Conservation (phyloP, 1,284 basidiomycete genomes). For the Malassezia sp. region DNA sequence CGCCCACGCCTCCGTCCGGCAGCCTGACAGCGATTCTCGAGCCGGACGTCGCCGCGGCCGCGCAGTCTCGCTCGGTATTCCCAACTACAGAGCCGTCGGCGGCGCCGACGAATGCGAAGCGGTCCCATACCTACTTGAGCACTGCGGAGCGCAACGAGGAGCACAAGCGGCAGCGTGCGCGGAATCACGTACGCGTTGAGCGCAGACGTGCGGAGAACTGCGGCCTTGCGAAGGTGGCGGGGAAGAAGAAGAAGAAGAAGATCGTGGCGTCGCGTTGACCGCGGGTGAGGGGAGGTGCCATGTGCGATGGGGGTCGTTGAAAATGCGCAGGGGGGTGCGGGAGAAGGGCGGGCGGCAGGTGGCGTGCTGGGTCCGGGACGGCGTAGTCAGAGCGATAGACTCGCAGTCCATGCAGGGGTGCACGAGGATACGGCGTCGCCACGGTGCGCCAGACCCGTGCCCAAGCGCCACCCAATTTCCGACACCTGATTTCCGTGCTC, state of each 20-base stretch:
- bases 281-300: too few species aligned
- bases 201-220: slow-evolving; percentile 6
- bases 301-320: too few species aligned
- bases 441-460: too few species aligned
- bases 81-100: neutral
- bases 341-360: neutral
- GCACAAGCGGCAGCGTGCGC: slow-evolving; percentile 5
- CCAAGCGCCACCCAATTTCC: too few species aligned
- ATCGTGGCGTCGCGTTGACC: too few species aligned
- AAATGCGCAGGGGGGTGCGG: neutral
- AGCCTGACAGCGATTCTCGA: slow-evolving; percentile 14
- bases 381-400: too few species aligned
- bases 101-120: neutral
- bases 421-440: too few species aligned
- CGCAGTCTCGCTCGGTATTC: neutral
- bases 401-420: too few species aligned
- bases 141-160: slow-evolving; percentile 13
- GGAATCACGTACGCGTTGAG: slow-evolving; percentile 12
- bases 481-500: too few species aligned
- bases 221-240: neutral
- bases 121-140: neutral
- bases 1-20: neutral
- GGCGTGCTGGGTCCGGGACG: neutral
- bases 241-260: neutral
- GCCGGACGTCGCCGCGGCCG: slow-evolving; percentile 10